These are phyloP conservation scores for Didymella glomerata DNA, from an alignment of 2,329 filamentous ascomycete genomes.

Conservation along the genomic window DNA sequence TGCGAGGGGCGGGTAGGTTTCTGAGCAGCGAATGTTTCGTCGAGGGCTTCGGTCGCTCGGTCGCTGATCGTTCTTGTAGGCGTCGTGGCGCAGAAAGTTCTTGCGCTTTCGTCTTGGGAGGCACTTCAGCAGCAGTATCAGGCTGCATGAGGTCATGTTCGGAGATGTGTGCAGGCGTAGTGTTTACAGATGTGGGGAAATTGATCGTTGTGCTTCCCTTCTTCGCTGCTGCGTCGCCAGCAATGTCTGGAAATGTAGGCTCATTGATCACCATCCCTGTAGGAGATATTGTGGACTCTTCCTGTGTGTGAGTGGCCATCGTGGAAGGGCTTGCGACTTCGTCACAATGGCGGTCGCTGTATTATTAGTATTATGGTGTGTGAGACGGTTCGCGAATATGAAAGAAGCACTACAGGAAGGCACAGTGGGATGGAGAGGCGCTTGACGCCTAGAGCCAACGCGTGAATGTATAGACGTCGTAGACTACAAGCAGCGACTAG, in stretches of 20 bases:
- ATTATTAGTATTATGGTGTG: slow-evolving; percentile 5
- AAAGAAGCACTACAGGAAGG: slow-evolving; percentile 3
- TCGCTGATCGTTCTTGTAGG: slow-evolving; percentile 38
- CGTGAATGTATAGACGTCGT: slow-evolving; percentile 9
- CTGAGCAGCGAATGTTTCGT: slow-evolving; percentile 34
- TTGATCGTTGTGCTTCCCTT: slow-evolving; percentile 10
- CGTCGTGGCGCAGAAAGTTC: slow-evolving; percentile 27
- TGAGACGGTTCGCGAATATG: not conserved
- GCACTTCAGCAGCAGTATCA: slow-evolving; percentile 3
- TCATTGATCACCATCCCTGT: slow-evolving; percentile 21
- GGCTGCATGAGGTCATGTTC: slow-evolving; percentile 9
- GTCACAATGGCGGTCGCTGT: slow-evolving; percentile 7
- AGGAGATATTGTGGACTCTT: slow-evolving; percentile 10
- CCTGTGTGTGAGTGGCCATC: slow-evolving; percentile 9
- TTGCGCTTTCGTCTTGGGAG: not conserved
- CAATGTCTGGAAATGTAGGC: slow-evolving; percentile 18
- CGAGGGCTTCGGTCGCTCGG: slow-evolving; percentile 42
- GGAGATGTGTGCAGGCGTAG: slow-evolving; percentile 14
- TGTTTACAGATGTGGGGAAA: slow-evolving; percentile 11
- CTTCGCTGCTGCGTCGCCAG: not conserved
- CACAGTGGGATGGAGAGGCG: slow-evolving; percentile 1
- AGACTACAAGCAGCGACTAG: slow-evolving; percentile 10
- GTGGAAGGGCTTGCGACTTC: not conserved
- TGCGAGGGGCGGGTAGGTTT: slow-evolving; percentile 24
- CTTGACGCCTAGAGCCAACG: slow-evolving; percentile 9